Evolutionary conservation across 768 basidiomycete species (phyloP), one percentile per base, ranked within the genome.

Genomic region (Pulveroboletus sp.): DNA sequence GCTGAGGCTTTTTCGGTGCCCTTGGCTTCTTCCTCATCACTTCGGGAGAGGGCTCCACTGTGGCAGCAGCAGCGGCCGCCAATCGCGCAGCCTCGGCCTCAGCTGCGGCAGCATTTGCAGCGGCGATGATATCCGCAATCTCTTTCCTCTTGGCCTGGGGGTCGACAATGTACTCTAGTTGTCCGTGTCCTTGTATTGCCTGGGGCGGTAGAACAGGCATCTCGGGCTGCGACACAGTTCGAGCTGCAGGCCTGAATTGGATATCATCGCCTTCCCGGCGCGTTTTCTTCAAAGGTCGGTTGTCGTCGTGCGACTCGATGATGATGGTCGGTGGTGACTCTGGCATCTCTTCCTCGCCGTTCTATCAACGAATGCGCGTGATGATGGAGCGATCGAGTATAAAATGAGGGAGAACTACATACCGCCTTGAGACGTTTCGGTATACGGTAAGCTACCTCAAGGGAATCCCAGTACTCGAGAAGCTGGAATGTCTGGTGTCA

Each of bases 391-490:
- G 9, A 40, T 42, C 6, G n/a, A 17, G 8, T n/a, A 21, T 18
- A 14, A 18, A n/a, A 12, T 37, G 28, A 17, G 17, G 27, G 28
- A 8, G 10, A 42, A 38, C 32, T 2, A 52, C 73, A 24, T 52
- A 77, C 75, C 30, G 62, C 69, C 57, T 74, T 74, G 42, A 74
- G 57, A 49, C 86, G 77, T 63, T 90, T 89, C 14, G 92, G 89
- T 79, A 96, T 95, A 58, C 91, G 82, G 66, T 86, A 94, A 26
- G 80, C 86, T n/a, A 81, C 64, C 28, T 84, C 83, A 39, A 97
- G 75, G 2, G 75, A 75, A 17, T 79, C 77, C 95, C 95, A 99
- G 49, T 86, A 78, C 11, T 80, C 80, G 8, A 94, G 70, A 5
- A 97, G 74, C 88, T 93, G 55, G 24, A 12, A 40, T 17, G 44